Evolutionary conservation across 1,284 basidiomycete species (phyloP), one percentile per base, ranked within the genome.

Genomic region (Irpex sp.): DNA sequence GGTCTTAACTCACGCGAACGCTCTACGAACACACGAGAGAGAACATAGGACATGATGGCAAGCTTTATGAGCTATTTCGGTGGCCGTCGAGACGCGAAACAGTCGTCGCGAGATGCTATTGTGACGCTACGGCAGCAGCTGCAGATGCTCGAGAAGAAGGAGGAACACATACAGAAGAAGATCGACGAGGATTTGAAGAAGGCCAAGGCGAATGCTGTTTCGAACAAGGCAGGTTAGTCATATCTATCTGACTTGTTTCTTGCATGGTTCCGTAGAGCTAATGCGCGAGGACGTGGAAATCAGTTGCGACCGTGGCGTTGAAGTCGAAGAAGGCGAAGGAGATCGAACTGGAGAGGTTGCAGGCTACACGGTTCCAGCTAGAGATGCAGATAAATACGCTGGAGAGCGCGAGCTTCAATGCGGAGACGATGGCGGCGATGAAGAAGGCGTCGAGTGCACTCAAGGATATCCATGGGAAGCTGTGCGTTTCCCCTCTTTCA

Each of bases 101-200:
- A 89, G 75, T 81, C 86, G 39, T 88, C 93, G 39, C 84, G 93
- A 69, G 92, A 95, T 74, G 92, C 95, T 56, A 97, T 97, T 74
- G 91, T 97, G 64, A 83, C 80, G 37, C 82, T 97, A 69, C 85
- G 95, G 70, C 89, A 94, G 77, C 92, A 95, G 74, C 83, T 96
- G 66, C 87, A 96, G 77, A 92, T 98, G 88, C 89, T 99, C 69
- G 95, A 98, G 85, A 99, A 98, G 93, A 98, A 98, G 83, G 97
- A 99, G 81, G 96, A 98, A 77, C 84, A 94, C 77, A 81, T 98
- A 67, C 90, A 93, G 82, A 95, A 94, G 85, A 96, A 97, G 89
- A 95, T 99, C 70, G 95, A 97, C 50, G 95, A 98, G 66, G 97
- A 98, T 75, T 71, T 88, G 70, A 89, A 88, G 82, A 97, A 95